Base-by-base conservation (phyloP, 805 yeast genomes). In the Candida lessepsii region DNA sequence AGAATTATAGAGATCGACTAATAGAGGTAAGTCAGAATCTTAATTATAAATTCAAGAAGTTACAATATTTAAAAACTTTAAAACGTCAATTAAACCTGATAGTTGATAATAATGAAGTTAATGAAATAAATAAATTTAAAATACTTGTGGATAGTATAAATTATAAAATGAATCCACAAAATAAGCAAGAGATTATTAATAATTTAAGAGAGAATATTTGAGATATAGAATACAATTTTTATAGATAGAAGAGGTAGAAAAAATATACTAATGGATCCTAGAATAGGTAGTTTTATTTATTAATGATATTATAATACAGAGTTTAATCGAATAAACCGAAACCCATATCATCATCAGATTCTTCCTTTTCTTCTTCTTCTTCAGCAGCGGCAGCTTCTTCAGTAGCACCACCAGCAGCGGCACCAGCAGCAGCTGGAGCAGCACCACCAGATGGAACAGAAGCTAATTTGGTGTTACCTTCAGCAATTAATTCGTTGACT, bases 321-420 rank as follows among this genome's bases (percentile, higher is more conserved):
- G 28, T 40, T 42, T 93, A 93, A 82, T 93, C 99, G 85, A 93
- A 93, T 73, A 93, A 85, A 81, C 96, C 96, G 84, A 84, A 81
- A 62, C 95, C 72, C 69, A 64, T 64, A 60, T 65, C 72, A 48
- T 63, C 68, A 52, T 62, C 67, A 47, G 59, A 53, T 51, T 59
- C 64, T 57, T 64, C 68, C 50, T 55, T 50, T 37, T 57, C 63
- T 51, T 58, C 68, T 54, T 60, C 67, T 49, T 53, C 49, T 35
- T 55, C 63, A 53, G 58, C 67, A 48, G 49, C 70, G 37, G 53
- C 46, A 29, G 90, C 70, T 40, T 49, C 71, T 46, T 52, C 70
- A 34, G 58, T 64, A 45, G 49, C 67, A 51, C 49, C 63, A 45
- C 50, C 61, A 41, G 58, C 63, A 46, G 60, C 67, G 50, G 61